Conservation (phyloP, 2,329 filamentous ascomycete genomes). For the Talaromyces islandicus region DNA sequence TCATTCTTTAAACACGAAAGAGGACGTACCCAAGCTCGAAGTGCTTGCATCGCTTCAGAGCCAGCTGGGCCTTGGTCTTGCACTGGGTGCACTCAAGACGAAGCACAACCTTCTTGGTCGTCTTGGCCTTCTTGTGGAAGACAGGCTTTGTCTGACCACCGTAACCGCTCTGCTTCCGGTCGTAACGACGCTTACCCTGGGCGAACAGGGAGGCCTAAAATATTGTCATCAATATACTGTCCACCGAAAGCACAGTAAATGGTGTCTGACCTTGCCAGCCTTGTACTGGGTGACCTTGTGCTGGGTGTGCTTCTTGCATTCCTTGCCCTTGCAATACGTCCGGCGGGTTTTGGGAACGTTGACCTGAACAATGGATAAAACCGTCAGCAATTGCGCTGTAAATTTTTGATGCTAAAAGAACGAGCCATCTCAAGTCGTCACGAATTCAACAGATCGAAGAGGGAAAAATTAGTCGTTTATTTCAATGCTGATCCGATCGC, state of each 20-base stretch:
- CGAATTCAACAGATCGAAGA: not conserved
- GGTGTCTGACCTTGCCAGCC: constrained; percentile 69
- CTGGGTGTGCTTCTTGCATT: constrained; percentile 87
- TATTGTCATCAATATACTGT: not conserved
- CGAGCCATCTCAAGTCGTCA: not conserved
- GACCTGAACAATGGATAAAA: constrained; percentile 56
- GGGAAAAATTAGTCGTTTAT: constrained; percentile 10
- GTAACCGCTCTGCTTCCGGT: constrained; percentile 98
- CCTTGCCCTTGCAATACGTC: constrained; percentile 96
- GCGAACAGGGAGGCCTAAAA: constrained; percentile 79
- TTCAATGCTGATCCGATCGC: constrained; percentile 9
- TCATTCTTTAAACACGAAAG: not conserved
- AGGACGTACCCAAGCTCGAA: constrained; percentile 92
- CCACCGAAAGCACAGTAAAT: constrained; percentile 16
- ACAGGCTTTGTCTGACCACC: constrained; percentile 99
- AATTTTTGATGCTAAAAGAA: not conserved
- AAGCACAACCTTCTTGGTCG: constrained; percentile 99
- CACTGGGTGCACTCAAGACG: constrained; percentile 94
- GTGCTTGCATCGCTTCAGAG: constrained; percentile 99
- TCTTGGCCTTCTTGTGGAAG: constrained; percentile 99
- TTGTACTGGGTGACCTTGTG: constrained; percentile 97
- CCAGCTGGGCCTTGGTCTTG: constrained; percentile 97
- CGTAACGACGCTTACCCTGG: constrained; percentile 99
- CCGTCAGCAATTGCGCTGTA: constrained; percentile 6
- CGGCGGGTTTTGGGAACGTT: constrained; percentile 97